phyloP scores from a whole-genome alignment of 2,329 filamentous ascomycete genomes.

The Fusarium multiceps region DNA sequence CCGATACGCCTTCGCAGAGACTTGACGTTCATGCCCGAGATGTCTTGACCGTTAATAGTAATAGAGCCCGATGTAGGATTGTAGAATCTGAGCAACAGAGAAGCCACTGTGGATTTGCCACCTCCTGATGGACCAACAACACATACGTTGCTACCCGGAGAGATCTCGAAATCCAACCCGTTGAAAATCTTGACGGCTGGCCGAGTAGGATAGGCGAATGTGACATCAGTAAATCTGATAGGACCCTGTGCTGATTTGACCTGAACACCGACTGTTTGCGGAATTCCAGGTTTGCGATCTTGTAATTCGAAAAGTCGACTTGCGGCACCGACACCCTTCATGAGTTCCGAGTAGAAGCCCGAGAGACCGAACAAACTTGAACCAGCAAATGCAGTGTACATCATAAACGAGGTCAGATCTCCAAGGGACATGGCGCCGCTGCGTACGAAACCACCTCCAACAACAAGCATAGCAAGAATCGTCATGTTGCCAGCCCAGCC shows the following conservation, averaged over 20 bases:
- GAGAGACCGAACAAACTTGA: constrained; percentile 94
- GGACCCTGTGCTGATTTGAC: constrained; percentile 87
- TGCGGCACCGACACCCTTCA: constrained; percentile 99
- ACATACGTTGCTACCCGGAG: constrained; percentile 92
- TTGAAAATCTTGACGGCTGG: constrained; percentile 94
- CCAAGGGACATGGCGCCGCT: constrained; percentile 88
- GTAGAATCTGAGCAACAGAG: constrained; percentile 92
- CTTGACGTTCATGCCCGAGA: constrained; percentile 90
- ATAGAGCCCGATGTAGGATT: constrained; percentile 81
- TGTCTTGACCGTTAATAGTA: constrained; percentile 84
- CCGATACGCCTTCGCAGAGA: constrained; percentile 92
- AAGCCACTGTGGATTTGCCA: constrained; percentile 95
- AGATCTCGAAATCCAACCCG: constrained; percentile 88
- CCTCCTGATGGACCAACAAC: constrained; percentile 97
- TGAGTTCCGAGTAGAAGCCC: constrained; percentile 96
- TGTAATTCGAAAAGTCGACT: constrained; percentile 95
- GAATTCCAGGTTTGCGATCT: constrained; percentile 86
- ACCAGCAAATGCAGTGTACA: constrained; percentile 91
- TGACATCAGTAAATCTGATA: constrained; percentile 87
- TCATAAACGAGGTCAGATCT: constrained; percentile 94
- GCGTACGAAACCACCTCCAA: constrained; percentile 90
- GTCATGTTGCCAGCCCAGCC: constrained; percentile 97
- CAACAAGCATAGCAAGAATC: constrained; percentile 88
- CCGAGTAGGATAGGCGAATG: constrained; percentile 92
- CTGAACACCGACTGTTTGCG: constrained; percentile 82